Evolutionary conservation across 768 basidiomycete species (phyloP).

Genomic region (Steccherinum ochraceum): DNA sequence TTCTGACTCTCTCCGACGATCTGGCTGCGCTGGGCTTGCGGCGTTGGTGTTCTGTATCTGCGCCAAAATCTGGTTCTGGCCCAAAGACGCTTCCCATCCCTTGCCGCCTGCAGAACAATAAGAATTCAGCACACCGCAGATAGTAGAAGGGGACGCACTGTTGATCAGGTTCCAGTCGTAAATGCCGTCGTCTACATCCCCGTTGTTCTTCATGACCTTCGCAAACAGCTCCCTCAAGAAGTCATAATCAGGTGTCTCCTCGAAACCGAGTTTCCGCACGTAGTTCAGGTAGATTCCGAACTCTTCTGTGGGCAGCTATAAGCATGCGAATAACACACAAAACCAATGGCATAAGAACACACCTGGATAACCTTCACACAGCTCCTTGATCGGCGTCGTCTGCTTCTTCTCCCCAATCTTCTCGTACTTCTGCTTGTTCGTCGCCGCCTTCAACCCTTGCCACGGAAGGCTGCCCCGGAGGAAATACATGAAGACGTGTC

Average conservation of each 20-base stretch:
- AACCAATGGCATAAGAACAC: slow-evolving; percentile 17
- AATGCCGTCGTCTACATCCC: slow-evolving; percentile 86
- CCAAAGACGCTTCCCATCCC: slow-evolving; percentile 85
- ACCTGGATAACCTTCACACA: slow-evolving; percentile 96
- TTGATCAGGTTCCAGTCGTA: slow-evolving; percentile 97
- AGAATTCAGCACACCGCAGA: not conserved
- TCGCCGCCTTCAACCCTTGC: slow-evolving; percentile 99
- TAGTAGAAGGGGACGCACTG: slow-evolving; percentile 35
- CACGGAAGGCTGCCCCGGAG: slow-evolving; percentile 93
- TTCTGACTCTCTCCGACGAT: slow-evolving; percentile 52
- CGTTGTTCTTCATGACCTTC: slow-evolving; percentile 88
- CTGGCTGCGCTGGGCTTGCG: slow-evolving; percentile 36
- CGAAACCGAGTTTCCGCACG: slow-evolving; percentile 97
- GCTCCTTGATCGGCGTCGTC: slow-evolving; percentile 93
- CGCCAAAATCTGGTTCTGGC: slow-evolving; percentile 57
- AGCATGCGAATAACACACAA: not conserved
- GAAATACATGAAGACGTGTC: slow-evolving; percentile 99
- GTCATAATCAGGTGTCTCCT: slow-evolving; percentile 98
- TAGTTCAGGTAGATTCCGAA: slow-evolving; percentile 99
- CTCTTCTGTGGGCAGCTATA: slow-evolving; percentile 59
- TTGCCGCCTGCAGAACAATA: slow-evolving; percentile 56
- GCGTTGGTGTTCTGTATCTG: slow-evolving; percentile 53
- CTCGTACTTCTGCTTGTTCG: slow-evolving; percentile 99
- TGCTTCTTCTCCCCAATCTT: slow-evolving; percentile 99
- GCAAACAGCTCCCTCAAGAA: slow-evolving; percentile 93